Evolutionary conservation across 148 eudicot species (phyloP).

Genomic region (Polygonum aviculare): DNA sequence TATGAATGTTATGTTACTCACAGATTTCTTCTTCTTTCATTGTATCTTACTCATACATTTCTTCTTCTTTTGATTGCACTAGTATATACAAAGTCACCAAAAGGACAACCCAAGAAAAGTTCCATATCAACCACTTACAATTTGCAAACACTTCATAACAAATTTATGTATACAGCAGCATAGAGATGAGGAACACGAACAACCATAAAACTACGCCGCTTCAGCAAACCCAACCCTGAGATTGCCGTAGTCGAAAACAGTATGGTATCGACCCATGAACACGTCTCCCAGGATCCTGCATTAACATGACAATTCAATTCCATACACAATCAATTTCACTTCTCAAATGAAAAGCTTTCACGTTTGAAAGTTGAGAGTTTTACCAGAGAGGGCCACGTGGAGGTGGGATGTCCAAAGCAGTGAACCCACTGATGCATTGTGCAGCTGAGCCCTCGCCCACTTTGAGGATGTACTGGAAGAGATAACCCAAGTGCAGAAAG

Average conservation of each 20-base stretch:
- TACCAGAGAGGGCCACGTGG: constrained; percentile 97
- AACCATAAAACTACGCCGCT: constrained; percentile 39
- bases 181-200: neutral
- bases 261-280: constrained; percentile 91
- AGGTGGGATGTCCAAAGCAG: constrained; percentile 73
- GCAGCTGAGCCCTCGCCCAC: constrained; percentile 70
- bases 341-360: neutral
- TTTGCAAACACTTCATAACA: neutral
- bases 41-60: too few species aligned
- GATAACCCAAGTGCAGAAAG: neutral
- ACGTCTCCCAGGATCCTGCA: constrained; percentile 92
- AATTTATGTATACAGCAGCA: neutral
- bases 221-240: constrained; percentile 74
- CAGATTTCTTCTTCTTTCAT: too few species aligned
- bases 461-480: constrained; percentile 65
- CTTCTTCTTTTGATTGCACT: too few species aligned
- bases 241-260: constrained; percentile 73
- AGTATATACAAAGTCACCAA: neutral
- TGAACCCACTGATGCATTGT: constrained; percentile 89
- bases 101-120: neutral
- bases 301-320: neutral
- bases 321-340: neutral
- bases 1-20: too few species aligned
- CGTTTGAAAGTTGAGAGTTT: neutral
- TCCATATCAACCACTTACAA: neutral